Base-by-base conservation (phyloP, 257 asterid species). In the Ehretia macrophylla region DNA sequence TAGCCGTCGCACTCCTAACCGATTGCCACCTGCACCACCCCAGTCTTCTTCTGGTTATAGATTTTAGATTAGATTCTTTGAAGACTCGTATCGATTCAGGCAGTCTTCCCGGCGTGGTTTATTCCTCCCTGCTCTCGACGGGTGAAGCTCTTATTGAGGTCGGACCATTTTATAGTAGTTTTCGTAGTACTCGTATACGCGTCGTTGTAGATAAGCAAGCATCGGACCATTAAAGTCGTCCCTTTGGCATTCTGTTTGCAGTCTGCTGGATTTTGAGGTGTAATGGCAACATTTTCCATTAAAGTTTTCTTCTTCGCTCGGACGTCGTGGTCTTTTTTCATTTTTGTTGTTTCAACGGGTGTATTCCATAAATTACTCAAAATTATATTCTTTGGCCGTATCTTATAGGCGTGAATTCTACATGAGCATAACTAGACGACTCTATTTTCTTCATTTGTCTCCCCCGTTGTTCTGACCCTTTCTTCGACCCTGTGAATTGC, bases 21-120 rank as follows among this genome's bases (percentile, higher is more conserved):
- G 98, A n/a, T 65, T 88, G 78, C 95, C 98, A 46, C 98, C 95
- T 56, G 95, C 95, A 44, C 97, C 98, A 32, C 97, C 98, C 0
- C 48, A 74, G 11, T 73, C 94, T 37, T 85, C 91, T 70, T 85
- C 96, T 51, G 87, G 93, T 42, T 81, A 72, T 76, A 82, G 88
- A 68, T 88, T 78, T 73, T 88, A 88, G 85, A 66, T 60, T 69
- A 75, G 70, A 59, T 55, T 68, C 53, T 70, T 67, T 75, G 69
- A 37, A 56, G 74, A 70, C 59, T 32, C 51, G 70, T 68, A 13
- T 11, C 13, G 75, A 80, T 76, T 75, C 83, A 63, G 78, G 76
- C 67, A 77, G 82, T 87, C 77, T 75, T 81, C 69, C 64, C 60
- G 51, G 76, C 79, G 75, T 61, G 77, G 76, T 72, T 70, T 76